These are phyloP conservation scores for Yamadazyma blattariae DNA, from an alignment of 1,139 yeast species.

Conservation along the genomic window DNA sequence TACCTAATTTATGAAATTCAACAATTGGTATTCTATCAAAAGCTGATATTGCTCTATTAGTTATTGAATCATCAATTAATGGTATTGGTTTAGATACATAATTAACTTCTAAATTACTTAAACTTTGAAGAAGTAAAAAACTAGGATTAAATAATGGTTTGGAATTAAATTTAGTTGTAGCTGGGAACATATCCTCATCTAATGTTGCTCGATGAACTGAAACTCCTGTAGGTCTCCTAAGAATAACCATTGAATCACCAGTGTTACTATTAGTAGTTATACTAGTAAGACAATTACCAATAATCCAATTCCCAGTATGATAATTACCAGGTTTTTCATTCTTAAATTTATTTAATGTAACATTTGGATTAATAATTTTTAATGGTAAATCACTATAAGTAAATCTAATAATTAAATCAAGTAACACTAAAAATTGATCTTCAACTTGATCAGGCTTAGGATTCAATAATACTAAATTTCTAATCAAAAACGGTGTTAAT, in stretches of 20 bases:
- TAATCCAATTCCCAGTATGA: conserved; percentile 53
- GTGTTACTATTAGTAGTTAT: conserved; percentile 50
- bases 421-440: conserved; percentile 58
- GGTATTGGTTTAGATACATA: conserved; percentile 32
- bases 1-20: conserved; percentile 76
- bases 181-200: conserved; percentile 24
- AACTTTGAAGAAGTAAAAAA: conserved; percentile 32
- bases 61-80: conserved; percentile 44
- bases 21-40: conserved; percentile 79
- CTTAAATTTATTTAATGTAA: conserved; percentile 12
- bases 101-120: conserved; percentile 22
- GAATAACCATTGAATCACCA: conserved; percentile 53
- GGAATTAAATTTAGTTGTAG: conserved; percentile 4
- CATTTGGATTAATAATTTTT: conserved; percentile 31
- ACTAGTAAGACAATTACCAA: conserved; percentile 57
- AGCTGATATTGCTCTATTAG: conserved; percentile 57
- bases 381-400: conserved; percentile 65
- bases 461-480: conserved; percentile 49
- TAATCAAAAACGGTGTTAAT: conserved; percentile 60
- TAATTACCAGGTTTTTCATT: conserved; percentile 17
- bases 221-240: conserved; percentile 70
- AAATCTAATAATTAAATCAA: conserved; percentile 68
- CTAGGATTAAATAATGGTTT: conserved; percentile 20
- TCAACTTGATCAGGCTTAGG: conserved; percentile 25
- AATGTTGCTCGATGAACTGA: conserved; percentile 45